These are phyloP conservation scores for Phallus indusiatus DNA, from an alignment of 768 basidiomycete species.

Conservation along the genomic window DNA sequence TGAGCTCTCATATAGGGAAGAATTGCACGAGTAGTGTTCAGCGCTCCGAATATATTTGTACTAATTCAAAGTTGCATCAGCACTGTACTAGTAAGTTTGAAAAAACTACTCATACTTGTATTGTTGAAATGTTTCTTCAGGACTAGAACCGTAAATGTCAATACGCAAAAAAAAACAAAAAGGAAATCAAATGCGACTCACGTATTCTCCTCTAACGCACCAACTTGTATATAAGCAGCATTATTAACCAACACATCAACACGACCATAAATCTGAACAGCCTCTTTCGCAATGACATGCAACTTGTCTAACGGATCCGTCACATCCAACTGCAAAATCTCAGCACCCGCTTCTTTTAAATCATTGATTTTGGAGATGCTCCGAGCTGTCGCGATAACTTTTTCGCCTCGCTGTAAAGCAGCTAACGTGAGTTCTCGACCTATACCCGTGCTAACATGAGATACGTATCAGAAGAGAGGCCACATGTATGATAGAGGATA, in stretches of 20 bases:
- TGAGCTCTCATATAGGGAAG: slow-evolving; percentile 38
- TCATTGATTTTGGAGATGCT: slow-evolving; percentile 23
- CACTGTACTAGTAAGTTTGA: background rate
- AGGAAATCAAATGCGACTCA: too few species aligned
- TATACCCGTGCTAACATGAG: slow-evolving; percentile 26
- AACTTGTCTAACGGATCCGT: slow-evolving; percentile 22
- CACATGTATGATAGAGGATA: background rate
- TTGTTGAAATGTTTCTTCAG: slow-evolving; percentile 18
- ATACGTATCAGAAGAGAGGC: background rate
- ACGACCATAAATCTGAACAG: slow-evolving; percentile 21
- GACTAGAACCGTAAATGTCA: slow-evolving; percentile 12
- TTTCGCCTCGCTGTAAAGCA: slow-evolving; percentile 20
- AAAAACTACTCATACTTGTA: slow-evolving; percentile 19
- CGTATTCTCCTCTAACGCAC: slow-evolving; percentile 23
- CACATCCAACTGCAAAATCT: slow-evolving; percentile 27
- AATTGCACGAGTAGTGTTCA: slow-evolving; percentile 34
- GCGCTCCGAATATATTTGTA: slow-evolving; percentile 35
- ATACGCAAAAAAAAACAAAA: background rate
- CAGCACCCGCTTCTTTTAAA: slow-evolving; percentile 30
- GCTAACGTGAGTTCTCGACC: slow-evolving; percentile 27
- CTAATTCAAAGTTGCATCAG: slow-evolving; percentile 7
- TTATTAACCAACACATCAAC: slow-evolving; percentile 41
- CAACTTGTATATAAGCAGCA: slow-evolving; percentile 29
- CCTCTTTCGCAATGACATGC: background rate
- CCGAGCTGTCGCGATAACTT: slow-evolving; percentile 28